These are phyloP conservation scores for Xerocomellus dryophilus DNA, from an alignment of 768 basidiomycete genomes.

Conservation along the genomic window DNA sequence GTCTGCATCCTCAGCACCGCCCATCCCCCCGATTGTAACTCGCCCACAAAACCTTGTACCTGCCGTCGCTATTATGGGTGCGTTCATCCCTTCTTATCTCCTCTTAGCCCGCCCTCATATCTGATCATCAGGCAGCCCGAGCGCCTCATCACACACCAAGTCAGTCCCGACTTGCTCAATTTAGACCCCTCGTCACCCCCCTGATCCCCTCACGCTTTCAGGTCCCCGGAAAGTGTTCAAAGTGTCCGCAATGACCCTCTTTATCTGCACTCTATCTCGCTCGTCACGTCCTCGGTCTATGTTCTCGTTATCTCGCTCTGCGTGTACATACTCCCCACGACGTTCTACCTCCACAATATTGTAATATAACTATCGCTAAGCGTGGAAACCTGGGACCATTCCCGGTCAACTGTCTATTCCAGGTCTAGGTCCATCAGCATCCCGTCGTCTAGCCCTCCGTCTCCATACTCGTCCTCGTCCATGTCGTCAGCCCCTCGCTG, in stretches of 20 bases:
- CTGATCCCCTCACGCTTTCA: constrained; percentile 24
- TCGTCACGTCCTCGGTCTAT: too few relatives aligned
- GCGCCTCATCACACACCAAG: constrained; percentile 45
- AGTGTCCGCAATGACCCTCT: constrained; percentile 29
- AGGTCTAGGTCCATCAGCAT: constrained; percentile 59
- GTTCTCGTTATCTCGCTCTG: neutral
- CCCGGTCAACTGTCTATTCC: constrained; percentile 1
- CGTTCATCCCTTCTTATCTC: constrained; percentile 11
- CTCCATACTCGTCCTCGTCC: constrained; percentile 59
- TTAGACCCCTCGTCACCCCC: neutral
- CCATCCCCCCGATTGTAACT: constrained; percentile 49
- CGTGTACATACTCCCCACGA: constrained; percentile 15
- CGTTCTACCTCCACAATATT: constrained; percentile 3
- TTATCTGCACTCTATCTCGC: too few relatives aligned
- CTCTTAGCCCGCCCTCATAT: neutral
- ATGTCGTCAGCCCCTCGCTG: constrained; percentile 23
- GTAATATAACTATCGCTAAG: constrained; percentile 12
- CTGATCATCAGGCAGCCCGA: constrained; percentile 47
- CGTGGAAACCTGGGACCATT: neutral
- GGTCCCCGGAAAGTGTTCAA: constrained; percentile 39
- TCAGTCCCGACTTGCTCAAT: constrained; percentile 26
- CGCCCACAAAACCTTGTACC: constrained; percentile 33
- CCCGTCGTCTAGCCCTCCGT: constrained; percentile 64
- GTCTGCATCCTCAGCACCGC: constrained; percentile 46
- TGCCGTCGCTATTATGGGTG: constrained; percentile 61